These are phyloP conservation scores for Salix purpurea DNA, from an alignment of 345 rosid genomes.

Conservation along the genomic window DNA sequence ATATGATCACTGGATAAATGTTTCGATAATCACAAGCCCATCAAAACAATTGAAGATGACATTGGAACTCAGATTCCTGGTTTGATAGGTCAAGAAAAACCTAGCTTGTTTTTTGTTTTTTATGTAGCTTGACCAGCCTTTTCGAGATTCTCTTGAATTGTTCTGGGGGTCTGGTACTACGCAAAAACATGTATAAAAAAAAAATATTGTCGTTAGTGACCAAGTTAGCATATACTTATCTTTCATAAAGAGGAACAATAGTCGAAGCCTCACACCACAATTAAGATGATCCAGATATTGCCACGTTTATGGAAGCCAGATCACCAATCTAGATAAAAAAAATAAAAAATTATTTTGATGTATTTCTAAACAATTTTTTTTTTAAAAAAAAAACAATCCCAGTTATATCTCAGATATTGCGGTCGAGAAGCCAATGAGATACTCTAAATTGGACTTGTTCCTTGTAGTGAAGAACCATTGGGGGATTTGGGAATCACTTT, in stretches of 20 bases:
- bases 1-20: not conserved
- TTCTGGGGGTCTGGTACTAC: too few relatives aligned
- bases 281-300: too few relatives aligned
- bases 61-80: not conserved
- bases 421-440: constrained; percentile 12
- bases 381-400: fast-evolving
- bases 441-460: not conserved
- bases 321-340: not conserved
- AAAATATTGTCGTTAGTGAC: too few relatives aligned
- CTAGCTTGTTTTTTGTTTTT: too few relatives aligned
- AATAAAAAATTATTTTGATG: too few relatives aligned
- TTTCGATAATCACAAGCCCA: too few relatives aligned
- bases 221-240: too few relatives aligned
- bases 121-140: not conserved
- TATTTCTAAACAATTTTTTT: too few relatives aligned
- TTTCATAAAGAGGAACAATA: too few relatives aligned
- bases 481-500: constrained; percentile 31
- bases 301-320: not conserved
- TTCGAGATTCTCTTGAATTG: not conserved
- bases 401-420: not conserved
- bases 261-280: too few relatives aligned
- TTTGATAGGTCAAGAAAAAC: not conserved
- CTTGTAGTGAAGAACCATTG: constrained; percentile 11
- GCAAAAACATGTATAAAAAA: too few relatives aligned
- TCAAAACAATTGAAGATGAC: not conserved